Percentiles rank a stretch among this genome's conserved stretches.
These are phyloP conservation scores for Lepidium africanum DNA, from an alignment of 345 rosid genomes.

Conservation along the genomic window DNA sequence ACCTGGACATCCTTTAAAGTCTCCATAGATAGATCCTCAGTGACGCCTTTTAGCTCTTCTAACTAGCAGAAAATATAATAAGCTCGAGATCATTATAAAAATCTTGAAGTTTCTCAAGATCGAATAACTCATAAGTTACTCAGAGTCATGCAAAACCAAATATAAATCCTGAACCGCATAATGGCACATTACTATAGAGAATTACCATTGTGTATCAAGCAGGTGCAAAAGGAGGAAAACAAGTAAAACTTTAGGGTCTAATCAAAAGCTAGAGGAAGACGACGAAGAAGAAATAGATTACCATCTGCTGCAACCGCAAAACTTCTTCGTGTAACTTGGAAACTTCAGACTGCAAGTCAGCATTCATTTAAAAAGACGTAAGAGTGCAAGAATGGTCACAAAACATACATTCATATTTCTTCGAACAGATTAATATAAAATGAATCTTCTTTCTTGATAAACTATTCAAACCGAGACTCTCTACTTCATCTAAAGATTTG, in stretches of 20 bases:
- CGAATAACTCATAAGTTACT: neutral
- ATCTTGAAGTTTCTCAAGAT: neutral
- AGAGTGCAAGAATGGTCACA: neutral
- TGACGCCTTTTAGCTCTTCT: slow-evolving; percentile 36
- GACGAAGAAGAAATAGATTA: neutral
- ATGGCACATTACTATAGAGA: neutral
- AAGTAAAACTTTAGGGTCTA: neutral
- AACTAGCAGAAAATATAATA: slow-evolving; percentile 31
- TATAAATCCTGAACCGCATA: neutral
- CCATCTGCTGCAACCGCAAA: slow-evolving; percentile 25
- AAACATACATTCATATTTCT: neutral
- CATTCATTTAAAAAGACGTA: neutral
- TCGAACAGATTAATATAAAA: neutral
- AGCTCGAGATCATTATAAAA: neutral
- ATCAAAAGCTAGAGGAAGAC: neutral
- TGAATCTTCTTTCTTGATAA: neutral
- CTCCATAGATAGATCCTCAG: slow-evolving; percentile 21
- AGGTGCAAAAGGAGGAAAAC: neutral
- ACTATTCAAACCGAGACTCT: neutral
- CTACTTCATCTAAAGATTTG: neutral
- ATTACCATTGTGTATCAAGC: neutral
- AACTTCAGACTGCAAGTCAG: slow-evolving; percentile 24
- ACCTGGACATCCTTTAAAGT: slow-evolving; percentile 31
- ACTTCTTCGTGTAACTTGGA: slow-evolving; percentile 24
- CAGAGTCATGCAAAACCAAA: neutral